Evolutionary conservation across 257 asterid species (phyloP), one percentile per base, ranked within the genome.

Genomic region (Rhazya stricta): DNA sequence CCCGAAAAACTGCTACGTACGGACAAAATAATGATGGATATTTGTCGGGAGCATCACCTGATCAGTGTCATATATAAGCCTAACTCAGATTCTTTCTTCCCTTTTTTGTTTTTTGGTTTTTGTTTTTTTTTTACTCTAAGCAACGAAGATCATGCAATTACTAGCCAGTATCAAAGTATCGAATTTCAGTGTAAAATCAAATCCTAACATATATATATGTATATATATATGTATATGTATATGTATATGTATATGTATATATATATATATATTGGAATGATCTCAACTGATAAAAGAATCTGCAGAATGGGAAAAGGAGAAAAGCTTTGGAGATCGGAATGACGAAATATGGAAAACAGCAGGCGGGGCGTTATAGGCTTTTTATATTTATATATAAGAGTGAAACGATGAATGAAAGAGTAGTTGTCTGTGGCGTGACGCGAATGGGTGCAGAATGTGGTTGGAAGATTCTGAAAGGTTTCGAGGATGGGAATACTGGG

Each of bases 381-480:
- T 39, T 39, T 39, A 39, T n/a, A n/a, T n/a, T n/a, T n/a, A n/a
- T n/a, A n/a, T n/a, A n/a, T n/a, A n/a, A n/a, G n/a, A n/a, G n/a
- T n/a, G 43, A 39, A 39, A 39, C 43, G 7, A 39, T 39, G 43
- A 39, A 39, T 1, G 43, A 39, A 39, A 9, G 43, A 39, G 7
- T 39, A 39, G 43, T 39, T 39, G 43, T 57, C 56, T 15, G 18
- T 46, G 61, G 10, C 60, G 77, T 75, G 83, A 69, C 77, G 74
- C 30, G 36, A 5, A 6, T n/a, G 4, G 9, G 6, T 72, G 65
- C 58, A 57, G 45, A 37, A 25, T 50, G 77, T 37, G 23, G 68
- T 62, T 71, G 32, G 73, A 50, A 60, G 73, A 74, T 60, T 79
- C 71, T 69, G 25, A 60, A 30, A 23, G 57, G 19, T 30, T 56